Base-by-base conservation (phyloP, 2,329 filamentous ascomycete genomes). In the Trichophyton schoenleinii region DNA sequence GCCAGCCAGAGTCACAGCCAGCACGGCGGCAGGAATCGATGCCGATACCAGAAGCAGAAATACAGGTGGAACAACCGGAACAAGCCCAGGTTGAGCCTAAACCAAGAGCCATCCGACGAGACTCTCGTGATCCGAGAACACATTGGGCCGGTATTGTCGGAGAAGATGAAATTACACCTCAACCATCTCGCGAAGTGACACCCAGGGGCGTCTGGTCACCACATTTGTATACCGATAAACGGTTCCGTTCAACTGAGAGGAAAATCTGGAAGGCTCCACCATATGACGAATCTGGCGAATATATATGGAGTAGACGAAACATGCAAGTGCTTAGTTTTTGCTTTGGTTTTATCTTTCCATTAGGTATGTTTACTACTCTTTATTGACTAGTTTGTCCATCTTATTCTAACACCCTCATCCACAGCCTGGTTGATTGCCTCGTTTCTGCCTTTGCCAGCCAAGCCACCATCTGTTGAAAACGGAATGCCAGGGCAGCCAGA, bases 371-470 rank as follows among this genome's bases (percentile, higher is more conserved):
- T 55, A 52, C 38, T 9, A 41, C 3, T 42, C 58, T 7, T 42
- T 49, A 55, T 57, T 25, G 52, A 41, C 31, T 36, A 15, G 42
- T 18, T 60, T 52, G 58, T 59, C 63, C 64, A 36, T 66, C 59
- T 63, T 69, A 61, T 69, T 55, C 61, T 20, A 8, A 60, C 63
- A 52, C 60, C 46, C 58, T 67, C 15, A 41, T 48, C 55, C 61
- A 57, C 66, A 87, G 87, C 86, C 61, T 95, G 89, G 89, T 88
- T 92, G 76, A 78, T 90, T 64, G 90, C 86, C 1, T 83, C 89
- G 0, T 80, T 91, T 60, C 77, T 94, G 11, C 88, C 88, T 0
- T 74, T 95, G 5, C 88, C 88, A 8, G 76, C 77, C 1, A 80
- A 80, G 60, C 81, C 84, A 7, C 74, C 77, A 20, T 67, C 74